phyloP scores from a whole-genome alignment of 352 stramenopile genomes.

The Globisporangium nunn region DNA sequence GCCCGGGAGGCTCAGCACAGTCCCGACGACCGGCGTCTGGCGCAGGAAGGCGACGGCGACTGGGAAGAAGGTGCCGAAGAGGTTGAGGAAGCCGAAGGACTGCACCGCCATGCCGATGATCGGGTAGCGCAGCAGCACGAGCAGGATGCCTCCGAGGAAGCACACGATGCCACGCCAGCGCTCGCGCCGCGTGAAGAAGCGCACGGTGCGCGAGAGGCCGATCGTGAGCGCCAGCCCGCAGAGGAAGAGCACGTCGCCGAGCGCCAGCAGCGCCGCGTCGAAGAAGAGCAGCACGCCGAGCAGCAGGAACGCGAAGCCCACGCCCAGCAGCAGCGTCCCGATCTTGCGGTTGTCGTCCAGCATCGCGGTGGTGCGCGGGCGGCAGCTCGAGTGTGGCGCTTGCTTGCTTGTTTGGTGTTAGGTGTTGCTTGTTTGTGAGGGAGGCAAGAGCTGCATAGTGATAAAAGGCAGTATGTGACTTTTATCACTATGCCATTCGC shows the following conservation, averaged over 20 bases:
- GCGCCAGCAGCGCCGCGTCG: constrained; percentile 89
- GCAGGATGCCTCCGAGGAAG: constrained; percentile 90
- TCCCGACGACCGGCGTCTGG: constrained; percentile 89
- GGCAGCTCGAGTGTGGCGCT: background rate
- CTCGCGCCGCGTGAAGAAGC: constrained; percentile 93
- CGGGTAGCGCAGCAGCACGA: constrained; percentile 91
- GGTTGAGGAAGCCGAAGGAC: constrained; percentile 92
- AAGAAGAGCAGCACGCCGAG: constrained; percentile 93
- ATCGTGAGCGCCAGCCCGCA: constrained; percentile 93
- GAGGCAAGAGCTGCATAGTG: background rate
- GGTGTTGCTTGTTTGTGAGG: no score
- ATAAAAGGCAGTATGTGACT: background rate
- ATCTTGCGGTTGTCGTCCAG: constrained; percentile 95
- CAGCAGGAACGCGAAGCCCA: constrained; percentile 91
- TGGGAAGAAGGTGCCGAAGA: constrained; percentile 96
- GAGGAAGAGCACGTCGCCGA: constrained; percentile 93
- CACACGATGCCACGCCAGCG: constrained; percentile 90
- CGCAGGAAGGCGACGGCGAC: constrained; percentile 91
- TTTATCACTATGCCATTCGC: background rate
- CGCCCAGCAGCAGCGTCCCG: constrained; percentile 88
- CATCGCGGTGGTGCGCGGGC: constrained; percentile 17
- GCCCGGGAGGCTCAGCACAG: constrained; percentile 78
- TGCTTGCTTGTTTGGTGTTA: no score
- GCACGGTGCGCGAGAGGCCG: constrained; percentile 85
- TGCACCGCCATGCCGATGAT: constrained; percentile 93